Evolutionary conservation across 805 yeast species (phyloP).

Genomic region (Komagataella ulmi): DNA sequence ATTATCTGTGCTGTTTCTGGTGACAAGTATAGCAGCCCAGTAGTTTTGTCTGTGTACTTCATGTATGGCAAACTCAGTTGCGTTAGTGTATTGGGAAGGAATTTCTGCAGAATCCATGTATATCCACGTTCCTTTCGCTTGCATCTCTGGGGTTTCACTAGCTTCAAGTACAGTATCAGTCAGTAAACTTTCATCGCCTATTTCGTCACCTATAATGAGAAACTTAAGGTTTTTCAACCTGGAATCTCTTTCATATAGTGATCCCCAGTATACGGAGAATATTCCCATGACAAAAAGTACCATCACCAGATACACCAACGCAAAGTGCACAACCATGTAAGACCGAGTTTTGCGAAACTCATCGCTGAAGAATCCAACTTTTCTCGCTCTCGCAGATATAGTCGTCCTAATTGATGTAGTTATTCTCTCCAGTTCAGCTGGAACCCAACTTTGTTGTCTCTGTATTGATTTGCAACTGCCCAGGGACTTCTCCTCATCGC

Average conservation of each 20-base stretch:
- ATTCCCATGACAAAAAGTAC: constrained; percentile 22
- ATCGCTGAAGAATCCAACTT: constrained; percentile 2
- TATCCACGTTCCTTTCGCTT: background rate
- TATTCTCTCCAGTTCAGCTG: background rate
- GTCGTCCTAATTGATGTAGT: background rate
- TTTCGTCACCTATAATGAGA: constrained; percentile 25
- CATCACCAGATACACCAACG: constrained; percentile 11
- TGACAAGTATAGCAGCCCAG: constrained; percentile 48
- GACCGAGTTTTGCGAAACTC: constrained; percentile 1
- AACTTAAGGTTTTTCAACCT: constrained; percentile 21
- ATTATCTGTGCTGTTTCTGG: constrained; percentile 33
- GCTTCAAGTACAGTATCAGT: background rate
- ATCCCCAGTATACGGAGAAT: constrained; percentile 37
- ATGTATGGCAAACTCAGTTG: constrained; percentile 6
- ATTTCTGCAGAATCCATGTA: background rate
- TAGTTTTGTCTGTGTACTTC: constrained; percentile 38
- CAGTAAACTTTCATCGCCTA: background rate
- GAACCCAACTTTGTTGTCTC: background rate
- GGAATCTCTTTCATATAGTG: constrained; percentile 19
- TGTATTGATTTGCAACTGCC: background rate
- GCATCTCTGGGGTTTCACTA: background rate
- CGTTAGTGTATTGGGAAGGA: background rate
- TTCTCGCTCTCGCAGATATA: constrained; percentile 1
- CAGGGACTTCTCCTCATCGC: background rate
- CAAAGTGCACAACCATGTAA: background rate